Evolutionary conservation across 208 protist species (phyloP), one percentile per base, ranked within the genome.

Genomic region (Trypanosoma melophagium): DNA sequence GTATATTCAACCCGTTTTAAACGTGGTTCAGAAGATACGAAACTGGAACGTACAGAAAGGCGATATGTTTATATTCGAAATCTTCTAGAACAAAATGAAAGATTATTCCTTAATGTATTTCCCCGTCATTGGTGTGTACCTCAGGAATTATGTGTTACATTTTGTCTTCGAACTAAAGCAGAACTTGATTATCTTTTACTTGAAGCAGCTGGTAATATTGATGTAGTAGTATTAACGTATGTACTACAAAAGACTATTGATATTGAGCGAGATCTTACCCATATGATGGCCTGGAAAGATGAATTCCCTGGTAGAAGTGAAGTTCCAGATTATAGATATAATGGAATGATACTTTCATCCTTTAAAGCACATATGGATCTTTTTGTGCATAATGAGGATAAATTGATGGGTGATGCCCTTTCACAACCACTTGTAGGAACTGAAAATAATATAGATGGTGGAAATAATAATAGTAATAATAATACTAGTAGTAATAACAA

Each of bases 241-340:
- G 82, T 96, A 3, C 81, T 98, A 24, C 89, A 96, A 53, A 97
- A 96, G 52, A 97, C 94, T 0, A 92, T 97, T 60, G 91, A 95
- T 40, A 88, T 98, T 59, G 96, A 98, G 79, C 86, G 89, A 40
- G 87, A 97, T 51, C 54, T 98, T 17, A 94, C 85, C 28, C 80
- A 85, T 44, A 64, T 79, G 62, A 93, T 97, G 79, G 77, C 83
- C 41, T 89, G 81, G 81, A 84, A 84, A 85, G 82, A 93, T 21
- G 83, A 90, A 41, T 90, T 94, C 65, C 73, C 84, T 1, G 77
- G 73, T 7, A 52, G 73, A 16, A 71, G 69, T 25, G 75, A 77
- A 49, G 69, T 93, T 12, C 86, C 89, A 12, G 79, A 91, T 57
- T 95, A 96, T 76, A 66, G 67, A 40, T 95, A 92, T 79, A 91